Base-by-base conservation (phyloP, 208 protist species). In the Acanthamoeba healyi region DNA sequence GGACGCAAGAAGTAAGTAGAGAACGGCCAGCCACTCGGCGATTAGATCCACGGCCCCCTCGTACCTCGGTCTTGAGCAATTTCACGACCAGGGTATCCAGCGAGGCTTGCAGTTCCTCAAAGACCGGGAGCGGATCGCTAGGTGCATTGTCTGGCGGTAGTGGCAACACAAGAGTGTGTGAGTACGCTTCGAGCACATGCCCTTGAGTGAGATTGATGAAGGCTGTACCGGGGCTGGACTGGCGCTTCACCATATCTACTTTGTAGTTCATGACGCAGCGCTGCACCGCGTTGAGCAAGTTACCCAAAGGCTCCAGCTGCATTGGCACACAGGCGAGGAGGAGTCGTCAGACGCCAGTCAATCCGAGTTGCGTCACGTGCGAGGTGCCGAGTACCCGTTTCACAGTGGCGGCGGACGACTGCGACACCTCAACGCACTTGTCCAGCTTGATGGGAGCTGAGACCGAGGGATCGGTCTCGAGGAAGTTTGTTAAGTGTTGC, bases 301-400 rank as follows among this genome's bases (percentile, higher is more conserved):
- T 44, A n/a, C 40, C 40, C 14, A 92, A 26, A 1, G 87, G 87
- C 15, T 92, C 87, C 32, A 92, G 38, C 87, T 92, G 36, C 10
- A 38, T 9, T 3, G 14, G 32, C 19, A 12, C 32, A 34, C 0
- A 79, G 2, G 42, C 26, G 26, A 82, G n/a, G n/a, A n/a, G n/a
- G n/a, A n/a, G n/a, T n/a, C n/a, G n/a, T n/a, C n/a, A n/a, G n/a
- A n/a, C n/a, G n/a, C n/a, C n/a, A n/a, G n/a, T n/a, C n/a, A n/a
- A n/a, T n/a, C n/a, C n/a, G n/a, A n/a, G n/a, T n/a, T n/a, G n/a
- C n/a, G n/a, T n/a, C n/a, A n/a, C n/a, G n/a, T n/a, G n/a, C n/a
- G n/a, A n/a, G n/a, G n/a, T n/a, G n/a, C n/a, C n/a, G 63, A n/a
- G 70, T 81, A 89, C 81, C 49, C 54, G 44, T 61, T 61, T 89